Conservation (phyloP, 2,329 filamentous ascomycete genomes). For the Pseudopithomyces chartarum region DNA sequence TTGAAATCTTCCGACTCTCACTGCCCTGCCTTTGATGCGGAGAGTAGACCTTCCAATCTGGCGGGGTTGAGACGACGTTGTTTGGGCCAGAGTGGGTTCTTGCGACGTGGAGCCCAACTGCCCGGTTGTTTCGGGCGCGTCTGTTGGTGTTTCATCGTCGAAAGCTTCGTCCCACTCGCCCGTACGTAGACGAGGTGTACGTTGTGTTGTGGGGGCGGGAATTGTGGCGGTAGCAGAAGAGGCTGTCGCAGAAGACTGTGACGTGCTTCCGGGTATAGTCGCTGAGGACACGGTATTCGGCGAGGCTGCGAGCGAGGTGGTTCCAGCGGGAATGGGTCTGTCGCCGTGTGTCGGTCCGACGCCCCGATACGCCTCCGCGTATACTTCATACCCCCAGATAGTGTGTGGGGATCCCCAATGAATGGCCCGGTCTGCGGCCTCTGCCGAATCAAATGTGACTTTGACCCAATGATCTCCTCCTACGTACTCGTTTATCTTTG, state of each 20-base stretch:
- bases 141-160: slow-evolving; percentile 22
- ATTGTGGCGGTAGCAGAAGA: slow-evolving; percentile 49
- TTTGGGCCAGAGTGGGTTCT: slow-evolving; percentile 15
- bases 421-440: slow-evolving; percentile 55
- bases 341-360: slow-evolving; percentile 51
- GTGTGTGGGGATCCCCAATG: slow-evolving; percentile 51
- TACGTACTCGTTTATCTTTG: slow-evolving; percentile 78
- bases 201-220: slow-evolving; percentile 28
- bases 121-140: slow-evolving; percentile 9
- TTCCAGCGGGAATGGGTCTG: slow-evolving; percentile 46
- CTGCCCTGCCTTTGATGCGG: slow-evolving; percentile 38
- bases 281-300: slow-evolving; percentile 41
- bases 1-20: slow-evolving; percentile 48
- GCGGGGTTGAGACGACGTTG: slow-evolving; percentile 27
- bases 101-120: slow-evolving; percentile 42
- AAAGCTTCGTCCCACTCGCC: slow-evolving; percentile 29
- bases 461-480: slow-evolving; percentile 90
- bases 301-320: slow-evolving; percentile 32
- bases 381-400: slow-evolving; percentile 54
- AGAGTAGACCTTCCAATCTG: slow-evolving; percentile 29
- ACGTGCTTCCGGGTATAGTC: slow-evolving; percentile 33
- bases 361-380: slow-evolving; percentile 54
- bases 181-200: slow-evolving; percentile 25
- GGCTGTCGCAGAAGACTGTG: slow-evolving; percentile 43
- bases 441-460: slow-evolving; percentile 56